Evolutionary conservation across 1,139 yeast species (phyloP).

Genomic region (Pneumocystis wakefieldiae): DNA sequence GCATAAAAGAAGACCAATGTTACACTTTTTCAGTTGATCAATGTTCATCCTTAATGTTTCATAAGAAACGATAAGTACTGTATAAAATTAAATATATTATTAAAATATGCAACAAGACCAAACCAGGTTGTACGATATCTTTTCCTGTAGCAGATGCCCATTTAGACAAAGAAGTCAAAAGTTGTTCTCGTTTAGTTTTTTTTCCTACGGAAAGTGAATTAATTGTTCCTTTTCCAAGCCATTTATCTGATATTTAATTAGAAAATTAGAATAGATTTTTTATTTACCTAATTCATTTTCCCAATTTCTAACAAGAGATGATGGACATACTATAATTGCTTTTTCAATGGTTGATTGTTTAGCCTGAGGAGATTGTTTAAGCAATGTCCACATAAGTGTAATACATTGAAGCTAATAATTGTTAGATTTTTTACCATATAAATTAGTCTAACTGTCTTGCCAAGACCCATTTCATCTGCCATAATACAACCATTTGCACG

Average conservation of each 20-base stretch:
- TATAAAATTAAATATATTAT: not conserved
- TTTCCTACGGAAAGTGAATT: conserved; percentile 91
- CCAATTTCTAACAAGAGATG: conserved; percentile 90
- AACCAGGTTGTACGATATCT: conserved; percentile 55
- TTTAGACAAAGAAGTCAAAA: conserved; percentile 52
- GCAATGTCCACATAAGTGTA: conserved; percentile 82
- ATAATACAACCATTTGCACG: conserved; percentile 90
- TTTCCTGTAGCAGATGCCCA: conserved; percentile 91
- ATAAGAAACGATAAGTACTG: conserved; percentile 78
- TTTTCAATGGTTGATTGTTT: conserved; percentile 62
- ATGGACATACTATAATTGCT: conserved; percentile 90
- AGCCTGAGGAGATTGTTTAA: conserved; percentile 84
- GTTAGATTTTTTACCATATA: not conserved
- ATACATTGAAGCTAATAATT: conserved; percentile 52
- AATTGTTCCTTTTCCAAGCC: conserved; percentile 86
- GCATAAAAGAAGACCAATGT: conserved; percentile 77
- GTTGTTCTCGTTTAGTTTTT: conserved; percentile 51
- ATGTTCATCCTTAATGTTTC: conserved; percentile 85
- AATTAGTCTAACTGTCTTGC: conserved; percentile 42
- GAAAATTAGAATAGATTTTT: not conserved
- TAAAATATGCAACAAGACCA: not conserved
- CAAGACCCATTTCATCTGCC: conserved; percentile 99
- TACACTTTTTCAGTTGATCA: conserved; percentile 57
- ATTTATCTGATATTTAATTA: conserved; percentile 33
- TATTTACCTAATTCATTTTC: conserved; percentile 61